Percentiles rank a stretch among this genome's conserved stretches.
Evolutionary conservation across 163 green algal genomes (phyloP).

Genomic region (Volvox carteri): DNA sequence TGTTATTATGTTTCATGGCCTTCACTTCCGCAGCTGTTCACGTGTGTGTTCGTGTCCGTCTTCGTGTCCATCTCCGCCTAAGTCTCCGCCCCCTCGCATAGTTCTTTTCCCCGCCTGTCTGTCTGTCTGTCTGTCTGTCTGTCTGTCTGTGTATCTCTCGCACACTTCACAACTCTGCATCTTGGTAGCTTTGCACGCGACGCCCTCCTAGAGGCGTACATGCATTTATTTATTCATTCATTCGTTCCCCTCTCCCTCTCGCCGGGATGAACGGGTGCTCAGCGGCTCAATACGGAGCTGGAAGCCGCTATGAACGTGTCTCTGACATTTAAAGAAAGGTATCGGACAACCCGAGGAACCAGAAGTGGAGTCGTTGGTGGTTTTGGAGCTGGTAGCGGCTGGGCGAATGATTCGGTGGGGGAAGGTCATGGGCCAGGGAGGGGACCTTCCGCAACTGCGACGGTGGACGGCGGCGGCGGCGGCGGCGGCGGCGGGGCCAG

Average conservation of each 20-base stretch:
- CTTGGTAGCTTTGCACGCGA: no score
- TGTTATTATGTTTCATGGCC: no score
- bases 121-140: not conserved
- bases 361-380: not conserved
- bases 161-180: not conserved
- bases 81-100: not conserved
- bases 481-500: not conserved
- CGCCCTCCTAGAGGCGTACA: no score
- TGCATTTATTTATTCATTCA: no score
- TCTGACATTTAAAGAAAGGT: constrained; percentile 47
- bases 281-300: constrained; percentile 46
- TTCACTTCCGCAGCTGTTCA: no score
- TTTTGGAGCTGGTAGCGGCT: not conserved
- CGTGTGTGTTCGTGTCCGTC: not conserved
- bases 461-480: not conserved
- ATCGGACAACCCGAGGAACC: not conserved
- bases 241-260: no score
- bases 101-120: no score
- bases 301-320: constrained; percentile 43
- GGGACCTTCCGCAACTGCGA: not conserved
- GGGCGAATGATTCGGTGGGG: not conserved
- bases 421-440: not conserved
- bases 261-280: no score
- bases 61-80: not conserved
- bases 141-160: no score